These are phyloP conservation scores for Candida tibetensis DNA, from an alignment of 805 yeast genomes.

Conservation along the genomic window DNA sequence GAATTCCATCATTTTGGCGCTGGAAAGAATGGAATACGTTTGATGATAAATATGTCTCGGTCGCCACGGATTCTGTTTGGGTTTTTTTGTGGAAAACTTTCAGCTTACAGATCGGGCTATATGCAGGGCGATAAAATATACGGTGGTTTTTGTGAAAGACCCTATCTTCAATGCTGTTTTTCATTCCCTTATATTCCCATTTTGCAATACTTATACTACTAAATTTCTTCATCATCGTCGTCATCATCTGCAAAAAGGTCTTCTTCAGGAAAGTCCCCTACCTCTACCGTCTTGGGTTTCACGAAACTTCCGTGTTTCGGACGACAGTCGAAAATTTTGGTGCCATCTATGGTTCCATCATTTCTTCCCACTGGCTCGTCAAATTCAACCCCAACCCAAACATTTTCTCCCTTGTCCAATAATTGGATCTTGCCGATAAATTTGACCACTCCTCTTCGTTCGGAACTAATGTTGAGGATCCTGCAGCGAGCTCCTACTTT, in stretches of 20 bases:
- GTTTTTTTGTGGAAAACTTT: no score
- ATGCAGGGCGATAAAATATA: no score
- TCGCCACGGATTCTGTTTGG: neutral
- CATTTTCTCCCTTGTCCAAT: constrained; percentile 45
- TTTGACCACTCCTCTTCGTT: constrained; percentile 66
- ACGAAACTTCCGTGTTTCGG: constrained; percentile 74
- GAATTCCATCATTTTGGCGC: constrained; percentile 23
- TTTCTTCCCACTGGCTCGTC: constrained; percentile 88
- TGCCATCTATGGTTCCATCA: constrained; percentile 69
- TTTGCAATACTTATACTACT: no score
- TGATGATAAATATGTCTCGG: no score
- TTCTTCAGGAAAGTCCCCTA: constrained; percentile 62
- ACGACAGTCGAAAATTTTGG: constrained; percentile 54
- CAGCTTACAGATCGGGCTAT: no score
- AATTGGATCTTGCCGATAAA: constrained; percentile 68
- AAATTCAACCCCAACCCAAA: constrained; percentile 84
- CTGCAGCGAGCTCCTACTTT: constrained; percentile 55
- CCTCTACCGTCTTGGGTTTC: constrained; percentile 62
- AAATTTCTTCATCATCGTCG: constrained; percentile 16
- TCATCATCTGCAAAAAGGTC: constrained; percentile 46
- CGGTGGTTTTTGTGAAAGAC: no score
- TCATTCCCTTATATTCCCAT: no score
- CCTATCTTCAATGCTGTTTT: no score
- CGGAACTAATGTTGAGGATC: constrained; percentile 42
- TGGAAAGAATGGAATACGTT: no score